Percentiles rank a stretch among this genome's conserved stretches.
phyloP scores from a whole-genome alignment of 129 eudicot species.

The Ambrosia artemisiifolia region DNA sequence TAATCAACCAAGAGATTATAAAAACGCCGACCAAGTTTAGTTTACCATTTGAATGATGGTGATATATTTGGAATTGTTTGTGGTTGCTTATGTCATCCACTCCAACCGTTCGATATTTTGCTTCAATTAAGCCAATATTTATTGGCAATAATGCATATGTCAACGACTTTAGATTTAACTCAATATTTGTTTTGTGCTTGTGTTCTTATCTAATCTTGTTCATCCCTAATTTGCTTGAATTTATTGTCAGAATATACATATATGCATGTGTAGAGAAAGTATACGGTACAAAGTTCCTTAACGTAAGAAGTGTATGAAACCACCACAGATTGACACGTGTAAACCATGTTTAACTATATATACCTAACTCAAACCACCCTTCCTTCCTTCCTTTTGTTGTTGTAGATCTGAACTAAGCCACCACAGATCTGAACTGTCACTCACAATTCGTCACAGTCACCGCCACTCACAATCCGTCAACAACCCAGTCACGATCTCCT shows the following conservation, averaged over 20 bases:
- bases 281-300: no score
- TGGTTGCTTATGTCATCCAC: constrained; percentile 27
- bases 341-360: no score
- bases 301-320: no score
- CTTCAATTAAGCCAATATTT: constrained; percentile 16
- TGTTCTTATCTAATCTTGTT: not conserved
- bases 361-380: no score
- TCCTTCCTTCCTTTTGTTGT: no score
- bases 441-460: no score
- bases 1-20: constrained; percentile 6
- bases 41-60: constrained; percentile 13
- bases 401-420: no score
- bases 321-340: no score
- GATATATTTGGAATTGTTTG: constrained; percentile 19
- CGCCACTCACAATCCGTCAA: no score
- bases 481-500: no score
- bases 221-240: constrained; percentile 3
- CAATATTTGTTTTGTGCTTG: not conserved
- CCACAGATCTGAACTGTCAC: no score
- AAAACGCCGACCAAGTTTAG: constrained; percentile 28
- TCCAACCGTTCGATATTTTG: constrained; percentile 20
- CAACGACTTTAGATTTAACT: constrained; percentile 19
- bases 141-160: constrained; percentile 2
- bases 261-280: no score
- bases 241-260: not conserved